phyloP scores from a whole-genome alignment of 305 asterid genomes.

The Withania somnifera region DNA sequence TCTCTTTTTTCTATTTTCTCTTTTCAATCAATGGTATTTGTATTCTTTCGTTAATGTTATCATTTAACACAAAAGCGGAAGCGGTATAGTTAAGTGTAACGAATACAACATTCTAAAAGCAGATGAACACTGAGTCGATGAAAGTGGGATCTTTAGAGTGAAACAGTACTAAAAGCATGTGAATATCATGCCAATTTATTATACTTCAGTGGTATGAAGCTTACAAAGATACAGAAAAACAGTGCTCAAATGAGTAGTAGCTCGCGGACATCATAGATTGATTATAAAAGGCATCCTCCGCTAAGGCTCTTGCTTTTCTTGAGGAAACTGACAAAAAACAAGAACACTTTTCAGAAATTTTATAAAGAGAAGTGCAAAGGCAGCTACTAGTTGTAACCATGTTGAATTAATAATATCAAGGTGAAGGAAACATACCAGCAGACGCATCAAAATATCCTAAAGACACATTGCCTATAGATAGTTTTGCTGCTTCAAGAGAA shows the following conservation, averaged over 20 bases:
- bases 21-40: no score
- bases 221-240: slow-evolving; percentile 88
- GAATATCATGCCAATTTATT: background rate
- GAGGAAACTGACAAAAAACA: slow-evolving; percentile 46
- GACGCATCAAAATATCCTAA: slow-evolving; percentile 57
- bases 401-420: background rate
- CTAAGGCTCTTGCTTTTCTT: slow-evolving; percentile 73
- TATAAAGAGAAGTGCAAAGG: slow-evolving; percentile 11
- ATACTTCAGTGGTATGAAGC: slow-evolving; percentile 10
- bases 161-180: background rate
- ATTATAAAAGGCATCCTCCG: slow-evolving; percentile 93
- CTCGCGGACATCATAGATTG: slow-evolving; percentile 98
- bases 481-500: no score
- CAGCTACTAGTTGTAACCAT: background rate
- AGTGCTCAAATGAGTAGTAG: slow-evolving; percentile 94
- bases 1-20: no score
- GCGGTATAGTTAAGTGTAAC: background rate
- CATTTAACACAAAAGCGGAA: background rate
- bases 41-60: no score
- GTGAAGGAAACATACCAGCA: slow-evolving; percentile 36
- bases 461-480: slow-evolving; percentile 57
- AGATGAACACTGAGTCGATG: background rate
- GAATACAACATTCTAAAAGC: background rate
- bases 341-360: background rate
- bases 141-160: background rate